Evolutionary conservation across 305 asterid species (phyloP).

Genomic region (Nicotiana rustica): DNA sequence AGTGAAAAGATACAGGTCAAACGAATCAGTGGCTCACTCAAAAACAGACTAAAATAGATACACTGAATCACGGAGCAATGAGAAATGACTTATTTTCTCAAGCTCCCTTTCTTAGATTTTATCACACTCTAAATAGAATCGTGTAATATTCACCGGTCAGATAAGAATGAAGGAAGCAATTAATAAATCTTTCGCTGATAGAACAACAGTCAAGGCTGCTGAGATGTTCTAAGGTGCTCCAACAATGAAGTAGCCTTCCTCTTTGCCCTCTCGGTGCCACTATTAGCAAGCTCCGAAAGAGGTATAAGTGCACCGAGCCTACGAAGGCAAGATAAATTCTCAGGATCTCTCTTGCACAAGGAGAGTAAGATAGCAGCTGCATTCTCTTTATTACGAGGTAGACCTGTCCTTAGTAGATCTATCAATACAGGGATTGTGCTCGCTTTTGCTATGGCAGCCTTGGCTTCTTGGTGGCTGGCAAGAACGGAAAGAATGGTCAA

Average conservation of each 20-base stretch:
- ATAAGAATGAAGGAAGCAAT: slow-evolving; percentile 42
- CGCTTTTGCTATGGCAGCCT: slow-evolving; percentile 35
- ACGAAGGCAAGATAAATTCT: slow-evolving; percentile 68
- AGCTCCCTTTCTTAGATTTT: slow-evolving; percentile 35
- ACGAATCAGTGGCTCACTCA: slow-evolving; percentile 41
- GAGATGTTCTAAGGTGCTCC: slow-evolving; percentile 71
- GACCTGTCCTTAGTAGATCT: slow-evolving; percentile 65
- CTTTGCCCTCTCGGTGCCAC: slow-evolving; percentile 86
- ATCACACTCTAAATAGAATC: slow-evolving; percentile 47
- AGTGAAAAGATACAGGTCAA: slow-evolving; percentile 24
- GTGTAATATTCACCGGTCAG: slow-evolving; percentile 42
- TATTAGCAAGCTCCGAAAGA: slow-evolving; percentile 66
- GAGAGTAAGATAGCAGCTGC: slow-evolving; percentile 82
- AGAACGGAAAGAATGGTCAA: slow-evolving; percentile 88
- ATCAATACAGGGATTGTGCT: slow-evolving; percentile 64
- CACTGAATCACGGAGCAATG: slow-evolving; percentile 45
- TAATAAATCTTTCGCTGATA: slow-evolving; percentile 35
- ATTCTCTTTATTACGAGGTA: slow-evolving; percentile 39
- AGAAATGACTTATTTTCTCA: slow-evolving; percentile 44
- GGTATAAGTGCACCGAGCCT: slow-evolving; percentile 83
- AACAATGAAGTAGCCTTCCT: slow-evolving; percentile 79
- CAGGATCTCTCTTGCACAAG: slow-evolving; percentile 76
- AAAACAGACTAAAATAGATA: slow-evolving; percentile 32
- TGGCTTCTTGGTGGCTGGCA: slow-evolving; percentile 85
- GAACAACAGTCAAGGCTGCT: slow-evolving; percentile 39